Base-by-base conservation (phyloP, 2,329 filamentous ascomycete genomes). In the Clonostachys sp. region DNA sequence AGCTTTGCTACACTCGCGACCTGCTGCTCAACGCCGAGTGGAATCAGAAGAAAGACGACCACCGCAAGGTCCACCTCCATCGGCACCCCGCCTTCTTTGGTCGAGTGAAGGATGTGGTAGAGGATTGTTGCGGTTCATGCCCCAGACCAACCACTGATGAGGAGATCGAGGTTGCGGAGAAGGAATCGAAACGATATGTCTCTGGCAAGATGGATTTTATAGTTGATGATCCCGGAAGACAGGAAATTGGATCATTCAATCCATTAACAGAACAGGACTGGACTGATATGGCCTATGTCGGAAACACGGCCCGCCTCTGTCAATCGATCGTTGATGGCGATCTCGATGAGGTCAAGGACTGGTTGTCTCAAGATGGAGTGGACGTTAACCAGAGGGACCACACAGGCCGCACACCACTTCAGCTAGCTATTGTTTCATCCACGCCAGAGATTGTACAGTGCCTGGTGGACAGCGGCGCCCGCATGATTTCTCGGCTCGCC, bases 271-370 rank as follows among this genome's bases (percentile, higher is more conserved):
- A 89, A 39, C 77, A 89, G 45, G 89, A 94, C 59, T 95, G 89
- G 88, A 94, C 89, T 1, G 87, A 91, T 53, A 94, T 95, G 89
- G 89, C 89, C 1, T 95, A 95, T 54, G 77, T 95, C 35, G 87
- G 89, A 12, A 88, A 91, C 54, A 91, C 88, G 1, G 83, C 81
- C 36, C 74, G 79, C 14, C 74, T 95, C 3, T 95, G 88, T 57
- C 86, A 91, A 58, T 89, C 87, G 1, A 95, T 95, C 48, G 81
- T 91, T 5, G 83, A 91, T 54, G 73, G 78, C 2, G 84, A 95
- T 61, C 55, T 86, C 5, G 83, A 88, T 36, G 77, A 81, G 51
- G 86, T 95, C 4, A 64, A 81, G 55, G 79, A 83, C 53, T 95
- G 88, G 84, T 73, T 82, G 20, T 67, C 72, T 5, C 81, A 87